Conservation (phyloP, 495 filamentous ascomycete genomes). For the Aspergillus wentii region DNA sequence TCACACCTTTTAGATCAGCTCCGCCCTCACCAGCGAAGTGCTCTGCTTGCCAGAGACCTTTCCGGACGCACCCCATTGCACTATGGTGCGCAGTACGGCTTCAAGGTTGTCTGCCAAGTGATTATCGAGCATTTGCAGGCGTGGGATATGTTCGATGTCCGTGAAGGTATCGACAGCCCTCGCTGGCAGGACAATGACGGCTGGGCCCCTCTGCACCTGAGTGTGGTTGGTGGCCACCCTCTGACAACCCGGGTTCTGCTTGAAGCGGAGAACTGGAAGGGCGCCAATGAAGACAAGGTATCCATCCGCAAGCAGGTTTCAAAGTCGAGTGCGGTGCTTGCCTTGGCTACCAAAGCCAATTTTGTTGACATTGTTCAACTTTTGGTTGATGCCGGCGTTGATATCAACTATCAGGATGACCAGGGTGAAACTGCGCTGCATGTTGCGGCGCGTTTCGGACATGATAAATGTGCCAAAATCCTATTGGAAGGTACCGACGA, state of each 20-base stretch:
- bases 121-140: constrained; percentile 82
- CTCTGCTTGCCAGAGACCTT: constrained; percentile 64
- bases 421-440: constrained; percentile 93
- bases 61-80: constrained; percentile 87
- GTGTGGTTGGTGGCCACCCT: constrained; percentile 86
- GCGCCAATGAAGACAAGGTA: constrained; percentile 51
- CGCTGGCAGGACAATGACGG: constrained; percentile 92
- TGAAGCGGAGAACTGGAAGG: constrained; percentile 70
- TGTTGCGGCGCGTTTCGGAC: constrained; percentile 84
- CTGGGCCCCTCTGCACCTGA: constrained; percentile 84
- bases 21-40: constrained; percentile 60
- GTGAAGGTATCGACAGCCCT: constrained; percentile 76
- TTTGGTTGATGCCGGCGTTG: constrained; percentile 84
- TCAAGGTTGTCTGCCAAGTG: constrained; percentile 80
- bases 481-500: constrained; percentile 63
- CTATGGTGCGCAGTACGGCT: constrained; percentile 93
- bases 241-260: constrained; percentile 77
- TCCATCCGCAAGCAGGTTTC: constrained; percentile 62
- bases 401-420: constrained; percentile 90
- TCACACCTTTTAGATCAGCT: constrained; percentile 68
- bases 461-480: constrained; percentile 70
- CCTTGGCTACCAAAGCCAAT: constrained; percentile 80
- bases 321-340: constrained; percentile 85
- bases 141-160: constrained; percentile 83
- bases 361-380: constrained; percentile 77